phyloP scores from a whole-genome alignment of 805 yeast genomes.

The Saccharomycopsis fermentans region DNA sequence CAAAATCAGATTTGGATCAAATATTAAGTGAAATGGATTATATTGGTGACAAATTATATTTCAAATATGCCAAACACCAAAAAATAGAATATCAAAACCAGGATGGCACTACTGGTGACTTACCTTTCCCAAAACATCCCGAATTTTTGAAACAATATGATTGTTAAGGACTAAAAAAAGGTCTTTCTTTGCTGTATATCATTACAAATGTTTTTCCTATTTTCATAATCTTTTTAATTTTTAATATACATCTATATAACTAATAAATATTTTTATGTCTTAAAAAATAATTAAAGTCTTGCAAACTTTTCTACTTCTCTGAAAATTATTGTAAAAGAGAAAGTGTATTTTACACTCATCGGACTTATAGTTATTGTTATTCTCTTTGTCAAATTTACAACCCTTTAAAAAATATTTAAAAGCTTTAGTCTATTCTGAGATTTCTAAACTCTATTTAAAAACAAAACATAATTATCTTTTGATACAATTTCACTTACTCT shows the following conservation, averaged over 20 bases:
- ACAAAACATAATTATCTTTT: conserved; percentile 73
- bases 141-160: background rate
- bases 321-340: background rate
- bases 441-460: conserved; percentile 41
- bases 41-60: conserved; percentile 64
- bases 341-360: no score
- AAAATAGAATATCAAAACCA: background rate
- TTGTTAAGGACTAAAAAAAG: background rate
- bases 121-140: background rate
- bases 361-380: no score
- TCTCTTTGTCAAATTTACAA: no score
- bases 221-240: background rate
- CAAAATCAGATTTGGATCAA: conserved; percentile 87
- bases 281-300: background rate
- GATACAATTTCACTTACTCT: conserved; percentile 47
- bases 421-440: background rate
- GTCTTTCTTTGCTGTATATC: background rate
- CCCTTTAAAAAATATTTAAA: no score
- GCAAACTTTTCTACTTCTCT: background rate
- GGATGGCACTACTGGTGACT: background rate
- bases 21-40: conserved; percentile 61
- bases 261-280: background rate
- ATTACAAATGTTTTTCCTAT: background rate
- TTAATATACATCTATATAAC: background rate
- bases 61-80: conserved; percentile 33